Evolutionary conservation across 1,284 basidiomycete species (phyloP), one percentile per base, ranked within the genome.

Genomic region (Leccinum griseonigrum): DNA sequence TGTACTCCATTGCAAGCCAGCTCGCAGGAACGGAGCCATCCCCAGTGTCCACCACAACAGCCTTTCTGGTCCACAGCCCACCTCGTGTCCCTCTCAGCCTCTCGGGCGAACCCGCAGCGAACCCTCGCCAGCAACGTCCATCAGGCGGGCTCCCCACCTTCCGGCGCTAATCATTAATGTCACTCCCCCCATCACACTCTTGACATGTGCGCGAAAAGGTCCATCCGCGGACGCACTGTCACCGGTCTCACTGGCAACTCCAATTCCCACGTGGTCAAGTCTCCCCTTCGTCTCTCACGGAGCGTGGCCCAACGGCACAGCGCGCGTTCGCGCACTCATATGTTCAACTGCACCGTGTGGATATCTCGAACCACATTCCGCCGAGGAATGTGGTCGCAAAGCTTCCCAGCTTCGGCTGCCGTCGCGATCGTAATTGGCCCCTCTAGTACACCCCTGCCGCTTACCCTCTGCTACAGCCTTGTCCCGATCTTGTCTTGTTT

Each of bases 401-500:
- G 61, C 18, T 67, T 72, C 55, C 59, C 59, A 53, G 62, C 55
- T 11, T 64, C 46, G 13, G 56, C 53, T 9, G 36, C 48, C 48
- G 28, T 60, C 16, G 16, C 36, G 10, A 46, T 59, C 32, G 29
- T 61, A 13, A 59, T 52, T 8, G 60, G 36, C 16, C 51, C 40
- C 18, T 60, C 3, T 26, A 26, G 22, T 3, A 61, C 26, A 28
- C 28, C 53, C 29, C 36, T 50, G 38, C 53, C 40, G 36, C 22
- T 46, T 22, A 29, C 31, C 13, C 16, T 56, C 28, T 34, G 43
- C 46, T 22, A 67, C 11, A 13, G 36, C 54, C 7, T 43, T 26
- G 22, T 26, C 22, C 46, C 51, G 43, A 32, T 31, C 67, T 69
- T 10, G 71, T 75, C 67, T 69, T 10, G 71, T 75, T 67, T 74